A percentile compares a stretch with the other conserved stretches of the same genome.
These are phyloP conservation scores for Mediolabrus comicus DNA, from an alignment of 108 stramenopile species.

Conservation along the genomic window DNA sequence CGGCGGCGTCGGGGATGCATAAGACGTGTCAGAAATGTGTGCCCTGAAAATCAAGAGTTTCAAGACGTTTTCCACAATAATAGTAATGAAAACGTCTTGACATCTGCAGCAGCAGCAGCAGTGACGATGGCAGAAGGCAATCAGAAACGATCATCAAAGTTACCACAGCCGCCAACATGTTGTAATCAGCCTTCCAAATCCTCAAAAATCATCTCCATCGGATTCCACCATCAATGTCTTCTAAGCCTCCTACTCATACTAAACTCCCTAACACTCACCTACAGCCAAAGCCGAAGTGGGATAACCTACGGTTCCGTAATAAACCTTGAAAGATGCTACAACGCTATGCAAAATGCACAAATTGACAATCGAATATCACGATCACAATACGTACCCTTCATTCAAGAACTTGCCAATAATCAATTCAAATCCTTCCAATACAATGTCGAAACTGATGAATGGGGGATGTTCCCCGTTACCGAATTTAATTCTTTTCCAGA, in stretches of 20 bases:
- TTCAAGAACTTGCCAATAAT: conserved; percentile 17
- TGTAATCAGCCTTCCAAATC: no score
- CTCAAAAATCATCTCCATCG: no score
- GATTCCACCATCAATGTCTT: background rate
- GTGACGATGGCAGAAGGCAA: background rate
- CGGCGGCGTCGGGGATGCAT: no score
- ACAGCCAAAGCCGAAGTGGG: background rate
- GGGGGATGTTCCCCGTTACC: conserved; percentile 12
- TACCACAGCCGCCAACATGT: background rate
- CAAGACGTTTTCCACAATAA: no score
- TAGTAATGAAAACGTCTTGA: background rate
- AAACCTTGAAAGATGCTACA: background rate
- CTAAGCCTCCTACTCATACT: background rate
- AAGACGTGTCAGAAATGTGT: no score
- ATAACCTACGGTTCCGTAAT: background rate
- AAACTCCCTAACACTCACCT: background rate
- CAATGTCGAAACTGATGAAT: background rate
- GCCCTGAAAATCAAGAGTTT: no score
- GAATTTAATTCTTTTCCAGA: conserved; percentile 13
- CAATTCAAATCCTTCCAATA: conserved; percentile 18
- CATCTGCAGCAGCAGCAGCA: background rate
- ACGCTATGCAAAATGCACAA: background rate
- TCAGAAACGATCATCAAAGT: background rate
- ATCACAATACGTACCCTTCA: conserved; percentile 22
- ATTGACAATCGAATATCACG: background rate